Conservation (phyloP, 768 basidiomycete genomes). For the Chlorophyllum brunneum region DNA sequence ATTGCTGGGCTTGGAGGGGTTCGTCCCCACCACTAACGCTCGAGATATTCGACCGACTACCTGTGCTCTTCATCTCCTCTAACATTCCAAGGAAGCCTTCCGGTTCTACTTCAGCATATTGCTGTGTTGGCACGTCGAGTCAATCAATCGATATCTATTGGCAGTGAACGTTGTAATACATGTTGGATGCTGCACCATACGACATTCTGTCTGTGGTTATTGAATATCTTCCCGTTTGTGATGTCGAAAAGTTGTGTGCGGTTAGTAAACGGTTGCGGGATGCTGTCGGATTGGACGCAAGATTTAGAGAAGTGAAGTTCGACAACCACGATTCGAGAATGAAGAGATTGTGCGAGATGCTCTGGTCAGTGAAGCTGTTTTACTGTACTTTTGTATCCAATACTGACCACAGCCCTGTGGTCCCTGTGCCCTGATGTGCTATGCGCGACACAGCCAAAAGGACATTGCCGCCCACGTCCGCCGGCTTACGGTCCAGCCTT, state of each 20-base stretch:
- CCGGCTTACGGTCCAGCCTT: constrained; percentile 29
- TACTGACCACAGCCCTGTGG: too few species aligned
- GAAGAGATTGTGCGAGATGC: constrained; percentile 21
- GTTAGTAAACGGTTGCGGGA: constrained; percentile 20
- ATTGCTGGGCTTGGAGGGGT: constrained; percentile 10
- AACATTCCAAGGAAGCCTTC: neutral
- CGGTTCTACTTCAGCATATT: too few species aligned
- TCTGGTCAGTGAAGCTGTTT: constrained; percentile 16
- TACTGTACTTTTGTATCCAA: too few species aligned
- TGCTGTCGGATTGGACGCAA: constrained; percentile 17
- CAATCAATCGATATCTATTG: too few species aligned
- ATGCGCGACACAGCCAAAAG: neutral
- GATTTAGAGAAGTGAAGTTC: constrained; percentile 20
- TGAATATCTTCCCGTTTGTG: constrained; percentile 17
- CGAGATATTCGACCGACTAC: neutral
- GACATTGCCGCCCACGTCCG: neutral
- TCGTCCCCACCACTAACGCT: constrained; percentile 6
- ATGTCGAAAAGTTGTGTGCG: constrained; percentile 15
- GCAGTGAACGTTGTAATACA: too few species aligned
- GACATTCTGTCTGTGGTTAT: constrained; percentile 22
- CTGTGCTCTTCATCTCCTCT: neutral
- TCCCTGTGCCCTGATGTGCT: too few species aligned
- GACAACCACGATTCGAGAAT: constrained; percentile 17
- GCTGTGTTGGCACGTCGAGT: too few species aligned
- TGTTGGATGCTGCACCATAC: constrained; percentile 13